phyloP scores from a whole-genome alignment of 1,284 basidiomycete species.

The Cryptococcus neoformans region DNA sequence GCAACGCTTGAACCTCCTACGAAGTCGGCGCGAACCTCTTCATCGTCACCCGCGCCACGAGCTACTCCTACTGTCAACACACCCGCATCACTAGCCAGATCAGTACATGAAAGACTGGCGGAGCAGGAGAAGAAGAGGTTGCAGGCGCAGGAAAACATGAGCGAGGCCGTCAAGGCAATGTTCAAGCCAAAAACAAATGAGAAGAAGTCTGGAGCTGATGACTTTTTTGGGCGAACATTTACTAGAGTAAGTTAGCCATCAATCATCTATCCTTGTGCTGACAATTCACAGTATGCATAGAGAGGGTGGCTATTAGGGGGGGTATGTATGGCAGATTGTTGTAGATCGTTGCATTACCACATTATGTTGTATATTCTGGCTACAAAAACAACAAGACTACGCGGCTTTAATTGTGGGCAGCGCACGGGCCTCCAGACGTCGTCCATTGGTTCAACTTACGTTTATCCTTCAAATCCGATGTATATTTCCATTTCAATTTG shows the following conservation, averaged over 20 bases:
- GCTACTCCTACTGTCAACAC: constrained; percentile 1
- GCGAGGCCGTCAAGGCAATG: constrained; percentile 48
- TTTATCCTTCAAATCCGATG: neutral
- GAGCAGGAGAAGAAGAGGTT: constrained; percentile 47
- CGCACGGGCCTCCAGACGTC: neutral
- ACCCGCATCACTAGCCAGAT: constrained; percentile 12
- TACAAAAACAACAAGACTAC: no score
- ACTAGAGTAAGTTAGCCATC: constrained; percentile 41
- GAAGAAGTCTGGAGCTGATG: constrained; percentile 31
- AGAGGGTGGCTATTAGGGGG: no score
- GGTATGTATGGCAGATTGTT: no score
- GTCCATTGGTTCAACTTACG: neutral
- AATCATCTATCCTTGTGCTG: no score
- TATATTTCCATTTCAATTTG: neutral
- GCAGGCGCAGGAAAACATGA: constrained; percentile 46
- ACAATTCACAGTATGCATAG: constrained; percentile 12
- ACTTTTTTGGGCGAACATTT: constrained; percentile 50
- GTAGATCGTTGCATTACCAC: no score
- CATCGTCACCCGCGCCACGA: constrained; percentile 4
- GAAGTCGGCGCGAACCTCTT: neutral
- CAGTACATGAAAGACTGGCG: constrained; percentile 44
- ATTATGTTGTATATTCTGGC: no score
- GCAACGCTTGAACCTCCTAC: constrained; percentile 1
- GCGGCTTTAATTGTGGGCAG: neutral
- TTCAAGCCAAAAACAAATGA: constrained; percentile 39